Evolutionary conservation across 2,329 filamentous ascomycete species (phyloP).

Genomic region (Ascosphaera apis): DNA sequence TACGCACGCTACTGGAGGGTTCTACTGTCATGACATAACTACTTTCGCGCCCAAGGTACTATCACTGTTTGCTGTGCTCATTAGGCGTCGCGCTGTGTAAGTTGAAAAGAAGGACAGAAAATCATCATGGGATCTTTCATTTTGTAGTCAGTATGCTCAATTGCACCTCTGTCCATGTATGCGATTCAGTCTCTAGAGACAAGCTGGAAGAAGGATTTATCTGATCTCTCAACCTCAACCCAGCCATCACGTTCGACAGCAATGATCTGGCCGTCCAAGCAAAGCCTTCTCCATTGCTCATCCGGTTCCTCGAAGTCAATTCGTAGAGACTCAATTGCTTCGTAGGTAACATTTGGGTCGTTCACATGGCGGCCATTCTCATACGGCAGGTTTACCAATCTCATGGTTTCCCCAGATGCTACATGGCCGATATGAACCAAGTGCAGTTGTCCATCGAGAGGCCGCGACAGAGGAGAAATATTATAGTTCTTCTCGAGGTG

Average conservation of each 20-base stretch:
- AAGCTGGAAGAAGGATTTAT: too few species aligned
- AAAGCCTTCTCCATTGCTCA: slow-evolving; percentile 56
- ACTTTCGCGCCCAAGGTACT: too few species aligned
- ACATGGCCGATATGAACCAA: slow-evolving; percentile 55
- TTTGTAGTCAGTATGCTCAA: too few species aligned
- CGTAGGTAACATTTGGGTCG: slow-evolving; percentile 41
- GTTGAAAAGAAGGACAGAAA: too few species aligned
- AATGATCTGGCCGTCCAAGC: slow-evolving; percentile 79
- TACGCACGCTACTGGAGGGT: too few species aligned
- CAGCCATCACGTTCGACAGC: slow-evolving; percentile 45
- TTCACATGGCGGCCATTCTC: slow-evolving; percentile 31
- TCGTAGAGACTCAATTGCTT: slow-evolving; percentile 40
- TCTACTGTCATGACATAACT: too few species aligned
- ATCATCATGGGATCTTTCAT: too few species aligned
- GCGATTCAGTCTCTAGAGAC: too few species aligned
- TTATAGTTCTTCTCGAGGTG: slow-evolving; percentile 62
- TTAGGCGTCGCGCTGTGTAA: too few species aligned
- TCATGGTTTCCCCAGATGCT: slow-evolving; percentile 43
- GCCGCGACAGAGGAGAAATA: slow-evolving; percentile 51
- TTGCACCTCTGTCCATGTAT: too few species aligned
- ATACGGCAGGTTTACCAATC: slow-evolving; percentile 46
- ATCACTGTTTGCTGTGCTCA: too few species aligned
- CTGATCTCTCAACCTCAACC: slow-evolving; percentile 33
- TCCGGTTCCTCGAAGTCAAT: slow-evolving; percentile 46
- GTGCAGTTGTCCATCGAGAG: slow-evolving; percentile 46